Evolutionary conservation across 306 rosid species (phyloP).

Genomic region (Rubus idaeus): DNA sequence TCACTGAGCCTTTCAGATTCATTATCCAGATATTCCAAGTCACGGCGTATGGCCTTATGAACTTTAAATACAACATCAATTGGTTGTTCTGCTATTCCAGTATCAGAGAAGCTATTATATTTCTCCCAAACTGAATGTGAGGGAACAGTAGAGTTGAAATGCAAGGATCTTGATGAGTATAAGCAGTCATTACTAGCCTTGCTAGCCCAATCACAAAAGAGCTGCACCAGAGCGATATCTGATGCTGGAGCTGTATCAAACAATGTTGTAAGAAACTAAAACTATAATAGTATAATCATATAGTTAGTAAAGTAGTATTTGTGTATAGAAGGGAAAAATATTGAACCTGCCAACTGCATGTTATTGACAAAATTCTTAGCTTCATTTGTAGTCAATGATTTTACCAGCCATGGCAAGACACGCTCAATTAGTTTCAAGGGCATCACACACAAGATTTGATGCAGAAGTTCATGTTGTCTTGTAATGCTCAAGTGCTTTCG

Average conservation of each 20-base stretch:
- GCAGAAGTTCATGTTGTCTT: constrained; percentile 76
- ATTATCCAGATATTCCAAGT: constrained; percentile 84
- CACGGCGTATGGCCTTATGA: constrained; percentile 90
- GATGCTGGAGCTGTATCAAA: constrained; percentile 62
- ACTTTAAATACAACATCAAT: constrained; percentile 91
- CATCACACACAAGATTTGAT: constrained; percentile 86
- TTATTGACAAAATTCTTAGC: constrained; percentile 55
- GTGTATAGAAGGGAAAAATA: constrained; percentile 17
- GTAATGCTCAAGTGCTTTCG: constrained; percentile 63
- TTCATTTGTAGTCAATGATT: constrained; percentile 63
- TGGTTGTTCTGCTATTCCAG: constrained; percentile 69
- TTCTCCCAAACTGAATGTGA: constrained; percentile 79
- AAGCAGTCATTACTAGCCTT: constrained; percentile 59
- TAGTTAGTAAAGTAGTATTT: background rate
- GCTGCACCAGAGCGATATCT: constrained; percentile 74
- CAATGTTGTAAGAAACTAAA: constrained; percentile 27
- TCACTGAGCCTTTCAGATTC: constrained; percentile 86
- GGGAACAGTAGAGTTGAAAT: constrained; percentile 63
- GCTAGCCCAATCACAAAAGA: constrained; percentile 85
- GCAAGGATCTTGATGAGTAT: constrained; percentile 47
- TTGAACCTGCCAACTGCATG: constrained; percentile 82
- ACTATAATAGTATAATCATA: background rate
- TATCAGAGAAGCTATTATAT: constrained; percentile 49
- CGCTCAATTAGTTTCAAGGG: constrained; percentile 82
- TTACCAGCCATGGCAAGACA: constrained; percentile 79